Base-by-base conservation (phyloP, 257 asterid species). In the Primulina tabacum region DNA sequence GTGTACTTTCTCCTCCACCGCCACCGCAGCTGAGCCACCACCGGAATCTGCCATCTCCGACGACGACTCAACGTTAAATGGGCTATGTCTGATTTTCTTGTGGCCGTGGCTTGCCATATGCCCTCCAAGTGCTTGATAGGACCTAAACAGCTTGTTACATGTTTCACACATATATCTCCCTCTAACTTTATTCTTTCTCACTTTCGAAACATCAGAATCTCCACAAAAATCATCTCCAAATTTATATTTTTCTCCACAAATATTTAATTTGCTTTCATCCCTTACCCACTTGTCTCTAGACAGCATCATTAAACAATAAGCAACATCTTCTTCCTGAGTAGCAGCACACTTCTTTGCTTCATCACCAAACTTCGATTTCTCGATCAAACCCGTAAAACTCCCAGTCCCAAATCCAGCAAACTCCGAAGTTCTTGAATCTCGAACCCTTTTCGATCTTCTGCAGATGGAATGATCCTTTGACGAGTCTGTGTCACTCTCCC, bases 41-140 rank as follows among this genome's bases (percentile, higher is more conserved):
- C 24, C 65, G 7, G 7, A 57, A 32, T 74, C 76, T 32, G 28
- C 58, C 32, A 8, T 56, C 72, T 37, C 55, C 26, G n/a, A 50
- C 57, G 65, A 10, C 55, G 68, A 30, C 62, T 50, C 28, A 8
- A 55, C 32, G 47, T 55, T 69, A 67, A 60, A 37, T 16, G 56
- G 56, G 56, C 20, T 14, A 16, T 16, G 18, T 55, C 80, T 83
- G 72, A 76, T 63, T 81, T 89, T 90, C 81, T 83, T 90, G 88
- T 92, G 98, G 82, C 96, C 88, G 88, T 92, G 98, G 82, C 96
- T 92, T 16, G 98, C 94, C 77, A 95, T 79, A 75, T 92, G 98
- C 6, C 98, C 98, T 16, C 98, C 98, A 7, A 92, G 82, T 4
- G 98, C 98, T 65, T 92, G 98, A 74, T 92, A 92, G 6, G 98